phyloP scores from a whole-genome alignment of 495 filamentous ascomycete species.

The Penicillium herquei region DNA sequence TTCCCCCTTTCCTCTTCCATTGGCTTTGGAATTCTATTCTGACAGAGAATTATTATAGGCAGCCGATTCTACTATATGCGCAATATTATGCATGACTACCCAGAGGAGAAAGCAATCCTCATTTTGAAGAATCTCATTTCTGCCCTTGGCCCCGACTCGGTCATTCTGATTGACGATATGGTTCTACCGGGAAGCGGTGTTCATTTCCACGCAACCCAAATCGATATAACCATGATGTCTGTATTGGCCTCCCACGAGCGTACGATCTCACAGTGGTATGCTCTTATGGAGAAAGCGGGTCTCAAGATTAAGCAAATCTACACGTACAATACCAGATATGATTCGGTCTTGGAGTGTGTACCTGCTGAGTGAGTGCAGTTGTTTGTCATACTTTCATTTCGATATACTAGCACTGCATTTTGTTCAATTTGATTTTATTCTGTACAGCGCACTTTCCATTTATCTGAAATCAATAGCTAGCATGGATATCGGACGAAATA shows the following conservation, averaged over 20 bases:
- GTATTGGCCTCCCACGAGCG: not conserved
- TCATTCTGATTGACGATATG: slow-evolving; percentile 3
- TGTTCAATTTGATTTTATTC: no score
- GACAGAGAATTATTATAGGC: no score
- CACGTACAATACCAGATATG: not conserved
- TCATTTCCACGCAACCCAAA: not conserved
- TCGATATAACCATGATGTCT: not conserved
- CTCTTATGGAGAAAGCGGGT: not conserved
- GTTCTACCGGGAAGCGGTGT: not conserved
- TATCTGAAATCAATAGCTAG: no score
- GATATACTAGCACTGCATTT: no score
- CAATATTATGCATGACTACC: slow-evolving; percentile 2
- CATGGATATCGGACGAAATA: no score
- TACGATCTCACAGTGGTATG: not conserved
- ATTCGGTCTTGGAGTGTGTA: no score
- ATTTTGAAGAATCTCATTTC: not conserved
- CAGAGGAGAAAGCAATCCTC: not conserved
- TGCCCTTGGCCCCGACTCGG: not conserved
- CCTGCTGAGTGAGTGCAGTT: no score
- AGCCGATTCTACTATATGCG: slow-evolving; percentile 1
- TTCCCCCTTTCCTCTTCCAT: no score
- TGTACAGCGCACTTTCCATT: no score
- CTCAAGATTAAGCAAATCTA: not conserved
- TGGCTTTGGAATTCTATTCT: no score
- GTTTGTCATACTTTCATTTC: no score